Conservation (phyloP, 2,329 filamentous ascomycete species). For the Boeremia lycopersici region DNA sequence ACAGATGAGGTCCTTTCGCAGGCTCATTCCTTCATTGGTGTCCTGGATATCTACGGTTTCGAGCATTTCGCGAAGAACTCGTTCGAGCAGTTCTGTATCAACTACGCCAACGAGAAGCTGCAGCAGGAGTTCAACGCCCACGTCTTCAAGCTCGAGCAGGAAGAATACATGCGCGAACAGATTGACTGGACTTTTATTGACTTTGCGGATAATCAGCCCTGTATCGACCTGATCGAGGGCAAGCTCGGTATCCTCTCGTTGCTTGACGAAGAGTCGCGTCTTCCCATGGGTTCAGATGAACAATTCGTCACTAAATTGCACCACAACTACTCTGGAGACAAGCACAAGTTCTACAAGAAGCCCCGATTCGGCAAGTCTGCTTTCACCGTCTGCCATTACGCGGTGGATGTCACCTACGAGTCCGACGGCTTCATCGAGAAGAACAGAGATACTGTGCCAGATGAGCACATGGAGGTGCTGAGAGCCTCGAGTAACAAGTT, state of each 20-base stretch:
- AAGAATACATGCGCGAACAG: slow-evolving; percentile 93
- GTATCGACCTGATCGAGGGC: slow-evolving; percentile 97
- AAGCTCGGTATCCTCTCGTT: slow-evolving; percentile 92
- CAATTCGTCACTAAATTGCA: slow-evolving; percentile 97
- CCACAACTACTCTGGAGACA: slow-evolving; percentile 86
- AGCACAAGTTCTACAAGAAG: slow-evolving; percentile 98
- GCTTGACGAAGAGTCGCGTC: slow-evolving; percentile 91
- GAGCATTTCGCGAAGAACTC: slow-evolving; percentile 99
- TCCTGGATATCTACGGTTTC: slow-evolving; percentile 98
- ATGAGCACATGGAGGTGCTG: slow-evolving; percentile 95
- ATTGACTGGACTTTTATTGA: slow-evolving; percentile 99
- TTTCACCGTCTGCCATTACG: slow-evolving; percentile 98
- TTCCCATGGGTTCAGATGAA: slow-evolving; percentile 97
- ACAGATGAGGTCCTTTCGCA: slow-evolving; percentile 83
- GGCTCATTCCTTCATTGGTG: slow-evolving; percentile 91
- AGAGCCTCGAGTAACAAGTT: slow-evolving; percentile 84
- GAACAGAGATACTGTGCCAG: slow-evolving; percentile 97
- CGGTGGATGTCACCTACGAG: slow-evolving; percentile 96
- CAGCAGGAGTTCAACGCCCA: slow-evolving; percentile 99
- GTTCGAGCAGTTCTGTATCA: slow-evolving; percentile 99
- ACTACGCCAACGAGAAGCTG: slow-evolving; percentile 98
- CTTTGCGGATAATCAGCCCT: slow-evolving; percentile 98
- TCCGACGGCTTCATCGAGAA: slow-evolving; percentile 99
- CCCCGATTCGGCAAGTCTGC: slow-evolving; percentile 95
- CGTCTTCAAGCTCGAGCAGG: slow-evolving; percentile 98